phyloP scores from a whole-genome alignment of 106 monocot species.

The Hemerocallis citrina region DNA sequence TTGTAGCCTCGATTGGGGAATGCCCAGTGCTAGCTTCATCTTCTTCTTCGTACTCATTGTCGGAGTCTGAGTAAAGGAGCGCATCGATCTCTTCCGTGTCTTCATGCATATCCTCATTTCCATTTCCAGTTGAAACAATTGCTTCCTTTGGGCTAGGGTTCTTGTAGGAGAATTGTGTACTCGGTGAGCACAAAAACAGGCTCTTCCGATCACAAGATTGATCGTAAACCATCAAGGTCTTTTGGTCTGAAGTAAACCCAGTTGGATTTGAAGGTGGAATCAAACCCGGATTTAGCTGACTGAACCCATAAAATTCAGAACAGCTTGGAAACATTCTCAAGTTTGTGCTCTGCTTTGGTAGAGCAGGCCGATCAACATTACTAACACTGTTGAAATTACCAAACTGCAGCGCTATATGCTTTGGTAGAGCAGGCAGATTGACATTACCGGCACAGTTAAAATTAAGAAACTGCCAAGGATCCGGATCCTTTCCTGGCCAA shows the following conservation, averaged over 20 bases:
- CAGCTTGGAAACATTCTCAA: constrained; percentile 14
- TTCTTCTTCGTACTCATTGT: constrained; percentile 34
- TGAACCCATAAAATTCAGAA: constrained; percentile 10
- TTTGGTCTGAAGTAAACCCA: background rate
- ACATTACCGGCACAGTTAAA: constrained; percentile 9
- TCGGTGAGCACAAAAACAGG: constrained; percentile 19
- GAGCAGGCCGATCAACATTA: constrained; percentile 7
- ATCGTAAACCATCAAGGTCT: constrained; percentile 38
- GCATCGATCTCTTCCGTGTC: constrained; percentile 82
- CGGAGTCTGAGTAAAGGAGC: constrained; percentile 66
- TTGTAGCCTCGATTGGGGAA: constrained; percentile 17
- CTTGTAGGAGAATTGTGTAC: constrained; percentile 6
- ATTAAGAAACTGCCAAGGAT: constrained; percentile 23
- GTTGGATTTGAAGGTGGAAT: background rate
- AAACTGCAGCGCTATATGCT: constrained; percentile 15
- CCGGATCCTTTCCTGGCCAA: constrained; percentile 28
- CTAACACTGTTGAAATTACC: constrained; percentile 6
- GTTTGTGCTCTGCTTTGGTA: constrained; percentile 12
- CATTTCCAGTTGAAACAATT: constrained; percentile 15
- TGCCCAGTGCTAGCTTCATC: constrained; percentile 51
- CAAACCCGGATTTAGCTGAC: constrained; percentile 6
- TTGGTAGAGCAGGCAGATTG: constrained; percentile 9
- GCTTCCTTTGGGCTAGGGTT: constrained; percentile 12
- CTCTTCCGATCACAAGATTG: constrained; percentile 22
- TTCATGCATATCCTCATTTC: constrained; percentile 42